These are phyloP conservation scores for Dalbergia cultrata DNA, from an alignment of 306 rosid species.

Conservation along the genomic window DNA sequence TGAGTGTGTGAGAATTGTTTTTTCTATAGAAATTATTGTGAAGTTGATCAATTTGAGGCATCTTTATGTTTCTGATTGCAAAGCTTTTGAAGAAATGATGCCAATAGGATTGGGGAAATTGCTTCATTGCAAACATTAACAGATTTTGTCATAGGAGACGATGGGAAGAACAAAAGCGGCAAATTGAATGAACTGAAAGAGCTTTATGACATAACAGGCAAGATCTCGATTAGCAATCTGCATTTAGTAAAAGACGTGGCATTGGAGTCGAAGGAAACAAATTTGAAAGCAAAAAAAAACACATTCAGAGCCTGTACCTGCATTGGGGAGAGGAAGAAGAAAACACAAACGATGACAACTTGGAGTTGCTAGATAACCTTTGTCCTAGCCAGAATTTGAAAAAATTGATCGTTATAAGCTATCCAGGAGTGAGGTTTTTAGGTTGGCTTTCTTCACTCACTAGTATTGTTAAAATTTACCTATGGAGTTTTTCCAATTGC, in stretches of 20 bases:
- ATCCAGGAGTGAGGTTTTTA: neutral
- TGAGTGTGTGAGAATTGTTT: neutral
- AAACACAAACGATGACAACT: neutral
- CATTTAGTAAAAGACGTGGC: neutral
- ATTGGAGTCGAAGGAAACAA: neutral
- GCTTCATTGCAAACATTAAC: neutral
- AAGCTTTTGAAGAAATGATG: neutral
- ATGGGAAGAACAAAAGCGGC: neutral
- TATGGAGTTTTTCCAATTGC: neutral
- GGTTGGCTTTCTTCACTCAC: slow-evolving; percentile 34
- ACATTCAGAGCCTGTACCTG: neutral
- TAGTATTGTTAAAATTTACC: neutral
- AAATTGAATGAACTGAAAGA: neutral
- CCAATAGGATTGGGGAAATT: neutral
- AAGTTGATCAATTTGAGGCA: slow-evolving; percentile 6
- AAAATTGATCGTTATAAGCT: rapidly evolving
- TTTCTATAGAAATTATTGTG: neutral
- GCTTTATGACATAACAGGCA: neutral
- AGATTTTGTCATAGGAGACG: neutral
- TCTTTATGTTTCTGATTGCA: neutral
- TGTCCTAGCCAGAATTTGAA: slow-evolving; percentile 33
- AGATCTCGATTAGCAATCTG: neutral
- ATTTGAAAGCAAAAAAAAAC: neutral
- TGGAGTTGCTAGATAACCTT: slow-evolving; percentile 6
- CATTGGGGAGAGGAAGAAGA: neutral